A percentile compares a stretch with the other conserved stretches of the same genome.
phyloP scores from a whole-genome alignment of 306 rosid species.

The Bauhinia variegata region DNA sequence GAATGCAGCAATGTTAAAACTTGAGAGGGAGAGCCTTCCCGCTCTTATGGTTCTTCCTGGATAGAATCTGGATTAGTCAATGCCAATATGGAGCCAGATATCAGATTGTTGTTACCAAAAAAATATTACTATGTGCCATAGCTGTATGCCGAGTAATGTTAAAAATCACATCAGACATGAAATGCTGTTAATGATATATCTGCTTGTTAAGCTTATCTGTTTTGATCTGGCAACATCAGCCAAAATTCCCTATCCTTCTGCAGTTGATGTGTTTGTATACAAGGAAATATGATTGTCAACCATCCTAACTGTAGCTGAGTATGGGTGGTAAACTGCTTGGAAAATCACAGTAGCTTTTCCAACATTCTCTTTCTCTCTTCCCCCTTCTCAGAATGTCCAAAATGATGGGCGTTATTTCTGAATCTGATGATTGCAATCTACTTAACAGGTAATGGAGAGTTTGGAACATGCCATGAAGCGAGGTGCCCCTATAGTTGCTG shows the following conservation, averaged over 20 bases:
- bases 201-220: not conserved
- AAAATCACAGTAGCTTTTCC: conserved; percentile 11
- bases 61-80: no score
- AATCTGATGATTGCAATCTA: conserved; percentile 6
- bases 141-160: conserved; percentile 5
- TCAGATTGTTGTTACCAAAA: no score
- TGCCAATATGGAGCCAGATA: no score
- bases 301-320: not conserved
- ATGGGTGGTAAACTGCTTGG: conserved; percentile 6
- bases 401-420: not conserved
- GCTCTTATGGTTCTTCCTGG: no score
- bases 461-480: conserved; percentile 96
- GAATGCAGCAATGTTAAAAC: no score
- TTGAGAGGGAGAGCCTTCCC: no score
- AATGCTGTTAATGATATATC: not conserved
- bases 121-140: conserved; percentile 10
- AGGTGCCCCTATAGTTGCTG: conserved; percentile 92
- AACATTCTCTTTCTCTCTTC: not conserved
- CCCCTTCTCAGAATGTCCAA: not conserved
- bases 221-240: no score
- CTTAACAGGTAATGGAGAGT: conserved; percentile 88
- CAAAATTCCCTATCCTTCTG: no score
- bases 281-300: not conserved
- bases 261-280: no score
- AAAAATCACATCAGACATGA: not conserved